A percentile compares a stretch with the other conserved stretches of the same genome.
These are phyloP conservation scores for Allium fistulosum DNA, from an alignment of 106 monocot species.

Conservation along the genomic window DNA sequence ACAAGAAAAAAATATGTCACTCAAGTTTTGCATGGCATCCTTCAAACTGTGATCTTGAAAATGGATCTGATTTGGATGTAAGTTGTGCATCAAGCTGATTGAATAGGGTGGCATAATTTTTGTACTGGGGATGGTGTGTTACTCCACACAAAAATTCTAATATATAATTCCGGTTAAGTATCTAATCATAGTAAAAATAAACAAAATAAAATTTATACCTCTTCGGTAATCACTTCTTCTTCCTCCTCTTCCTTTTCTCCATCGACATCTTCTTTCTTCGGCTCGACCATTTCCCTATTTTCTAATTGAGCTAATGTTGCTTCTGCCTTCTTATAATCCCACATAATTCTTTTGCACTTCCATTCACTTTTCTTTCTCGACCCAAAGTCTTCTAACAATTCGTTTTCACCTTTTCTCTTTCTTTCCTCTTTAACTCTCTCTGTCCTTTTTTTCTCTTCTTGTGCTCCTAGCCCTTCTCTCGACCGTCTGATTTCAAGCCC, in stretches of 20 bases:
- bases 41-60: too few species aligned
- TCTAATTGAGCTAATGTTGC: slow-evolving; percentile 73
- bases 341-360: slow-evolving; percentile 42
- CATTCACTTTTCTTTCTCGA: slow-evolving; percentile 56
- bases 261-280: slow-evolving; percentile 22
- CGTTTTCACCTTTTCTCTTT: slow-evolving; percentile 40
- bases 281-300: slow-evolving; percentile 57
- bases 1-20: too few species aligned
- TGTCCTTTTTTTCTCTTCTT: slow-evolving; percentile 36
- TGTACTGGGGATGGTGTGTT: too few species aligned
- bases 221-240: slow-evolving; percentile 60
- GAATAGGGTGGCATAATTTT: too few species aligned
- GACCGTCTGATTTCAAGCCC: slow-evolving; percentile 76
- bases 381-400: slow-evolving; percentile 66
- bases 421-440: slow-evolving; percentile 45
- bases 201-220: slow-evolving; percentile 32
- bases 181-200: not conserved
- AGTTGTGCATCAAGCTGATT: too few species aligned
- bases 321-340: slow-evolving; percentile 78
- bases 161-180: too few species aligned
- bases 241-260: slow-evolving; percentile 47
- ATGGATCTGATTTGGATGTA: too few species aligned
- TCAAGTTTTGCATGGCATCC: too few species aligned
- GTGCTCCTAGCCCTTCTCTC: slow-evolving; percentile 66
- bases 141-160: too few species aligned